Evolutionary conservation across 2,329 filamentous ascomycete species (phyloP).

Genomic region (Colletotrichum sp.): DNA sequence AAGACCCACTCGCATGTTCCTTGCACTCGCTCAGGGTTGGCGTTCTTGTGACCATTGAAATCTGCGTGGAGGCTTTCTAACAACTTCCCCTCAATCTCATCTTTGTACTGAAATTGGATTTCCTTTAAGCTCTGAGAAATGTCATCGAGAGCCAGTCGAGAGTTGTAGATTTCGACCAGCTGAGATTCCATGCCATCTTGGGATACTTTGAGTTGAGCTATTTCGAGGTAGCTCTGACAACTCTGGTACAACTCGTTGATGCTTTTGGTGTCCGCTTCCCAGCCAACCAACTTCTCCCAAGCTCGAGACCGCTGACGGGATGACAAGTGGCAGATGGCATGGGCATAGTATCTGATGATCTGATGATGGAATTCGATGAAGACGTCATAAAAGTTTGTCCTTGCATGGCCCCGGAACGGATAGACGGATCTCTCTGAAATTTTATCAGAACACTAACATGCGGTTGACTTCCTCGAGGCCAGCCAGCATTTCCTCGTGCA

Average conservation of each 20-base stretch:
- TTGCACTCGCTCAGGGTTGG: neutral
- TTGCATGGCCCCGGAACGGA: neutral
- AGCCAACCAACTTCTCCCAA: neutral
- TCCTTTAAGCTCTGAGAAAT: neutral
- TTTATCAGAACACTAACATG: neutral
- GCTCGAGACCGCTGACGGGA: neutral
- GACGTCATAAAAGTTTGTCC: fast-evolving
- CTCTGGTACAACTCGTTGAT: neutral
- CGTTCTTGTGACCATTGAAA: neutral
- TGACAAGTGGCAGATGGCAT: neutral
- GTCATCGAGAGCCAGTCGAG: fast-evolving
- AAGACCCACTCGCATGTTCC: neutral
- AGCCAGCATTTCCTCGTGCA: neutral
- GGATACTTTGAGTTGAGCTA: neutral
- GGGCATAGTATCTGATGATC: neutral
- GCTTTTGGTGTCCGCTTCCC: neutral
- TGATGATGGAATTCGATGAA: neutral
- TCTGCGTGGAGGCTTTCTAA: fast-evolving
- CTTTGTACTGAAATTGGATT: neutral
- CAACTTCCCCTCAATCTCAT: fast-evolving
- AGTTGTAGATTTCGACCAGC: neutral
- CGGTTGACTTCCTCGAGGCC: neutral
- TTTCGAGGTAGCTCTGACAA: neutral
- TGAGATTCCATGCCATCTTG: neutral
- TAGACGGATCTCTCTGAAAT: neutral